phyloP scores from a whole-genome alignment of 208 protist species.

The Trypanosoma lewisi region DNA sequence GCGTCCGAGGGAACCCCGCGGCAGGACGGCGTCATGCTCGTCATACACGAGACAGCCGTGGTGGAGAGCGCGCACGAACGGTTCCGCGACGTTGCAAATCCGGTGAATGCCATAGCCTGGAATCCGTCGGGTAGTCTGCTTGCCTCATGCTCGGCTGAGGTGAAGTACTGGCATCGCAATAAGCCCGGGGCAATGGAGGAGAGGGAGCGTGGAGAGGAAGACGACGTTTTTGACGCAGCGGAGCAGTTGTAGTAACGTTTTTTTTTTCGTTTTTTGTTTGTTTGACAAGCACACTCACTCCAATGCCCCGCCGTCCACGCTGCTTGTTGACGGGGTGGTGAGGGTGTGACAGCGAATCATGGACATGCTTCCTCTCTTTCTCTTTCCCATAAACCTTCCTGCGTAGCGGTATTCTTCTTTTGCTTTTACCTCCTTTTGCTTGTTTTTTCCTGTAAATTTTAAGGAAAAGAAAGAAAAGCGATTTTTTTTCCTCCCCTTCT shows the following conservation, averaged over 20 bases:
- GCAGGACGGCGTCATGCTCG: slow-evolving; percentile 58
- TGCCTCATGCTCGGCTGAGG: slow-evolving; percentile 70
- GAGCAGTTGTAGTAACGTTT: slow-evolving; percentile 8
- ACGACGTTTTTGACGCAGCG: slow-evolving; percentile 65
- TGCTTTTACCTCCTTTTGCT: no score
- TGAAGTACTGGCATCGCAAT: slow-evolving; percentile 88
- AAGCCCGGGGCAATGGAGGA: slow-evolving; percentile 86
- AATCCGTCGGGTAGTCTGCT: slow-evolving; percentile 81
- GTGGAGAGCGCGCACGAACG: slow-evolving; percentile 78
- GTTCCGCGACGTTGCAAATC: slow-evolving; percentile 79
- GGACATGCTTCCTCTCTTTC: no score
- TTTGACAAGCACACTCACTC: no score
- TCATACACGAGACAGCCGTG: slow-evolving; percentile 50
- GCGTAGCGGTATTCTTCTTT: no score
- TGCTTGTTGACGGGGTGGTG: no score
- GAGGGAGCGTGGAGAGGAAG: slow-evolving; percentile 66
- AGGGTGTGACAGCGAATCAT: no score
- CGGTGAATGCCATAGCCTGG: slow-evolving; percentile 75
- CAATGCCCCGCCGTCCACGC: no score
- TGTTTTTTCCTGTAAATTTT: no score
- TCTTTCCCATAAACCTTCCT: no score
- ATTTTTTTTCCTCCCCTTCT: no score
- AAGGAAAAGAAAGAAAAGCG: no score
- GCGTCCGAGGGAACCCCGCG: slow-evolving; percentile 59
- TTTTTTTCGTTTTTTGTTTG: slow-evolving; percentile 6